These are phyloP conservation scores for Raddia guianensis DNA, from an alignment of 176 grass and related monocot species.

Conservation along the genomic window DNA sequence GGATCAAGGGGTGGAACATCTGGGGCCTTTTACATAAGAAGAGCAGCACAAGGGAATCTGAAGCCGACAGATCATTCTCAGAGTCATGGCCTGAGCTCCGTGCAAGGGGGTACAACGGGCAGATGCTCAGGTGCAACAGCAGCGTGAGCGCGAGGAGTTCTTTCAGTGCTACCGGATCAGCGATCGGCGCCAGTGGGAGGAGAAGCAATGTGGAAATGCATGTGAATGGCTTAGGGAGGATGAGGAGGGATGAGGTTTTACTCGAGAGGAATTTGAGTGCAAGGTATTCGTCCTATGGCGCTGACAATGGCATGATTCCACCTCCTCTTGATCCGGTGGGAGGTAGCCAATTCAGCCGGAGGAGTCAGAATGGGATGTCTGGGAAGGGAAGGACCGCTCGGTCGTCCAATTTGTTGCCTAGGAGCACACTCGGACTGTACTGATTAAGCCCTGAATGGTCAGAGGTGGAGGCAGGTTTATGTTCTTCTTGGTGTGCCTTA, in stretches of 20 bases:
- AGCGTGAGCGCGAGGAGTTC: slow-evolving; percentile 70
- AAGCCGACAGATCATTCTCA: slow-evolving; percentile 40
- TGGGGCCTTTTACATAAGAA: slow-evolving; percentile 79
- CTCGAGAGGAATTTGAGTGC: slow-evolving; percentile 71
- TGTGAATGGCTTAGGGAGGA: slow-evolving; percentile 48
- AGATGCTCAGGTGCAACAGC: slow-evolving; percentile 77
- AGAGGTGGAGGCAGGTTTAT: slow-evolving; percentile 5
- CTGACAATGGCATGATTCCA: slow-evolving; percentile 44
- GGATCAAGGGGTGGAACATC: slow-evolving; percentile 82
- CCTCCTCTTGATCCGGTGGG: slow-evolving; percentile 49
- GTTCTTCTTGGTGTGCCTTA: slow-evolving; percentile 4
- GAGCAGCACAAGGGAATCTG: slow-evolving; percentile 41
- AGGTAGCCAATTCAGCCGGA: slow-evolving; percentile 39
- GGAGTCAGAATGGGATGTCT: slow-evolving; percentile 44
- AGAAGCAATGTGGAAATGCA: slow-evolving; percentile 59
- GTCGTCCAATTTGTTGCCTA: slow-evolving; percentile 48
- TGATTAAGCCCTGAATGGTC: slow-evolving; percentile 26
- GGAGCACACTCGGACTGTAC: slow-evolving; percentile 52
- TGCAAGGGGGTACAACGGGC: slow-evolving; percentile 48
- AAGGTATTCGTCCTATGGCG: slow-evolving; percentile 47
- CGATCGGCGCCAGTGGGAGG: slow-evolving; percentile 46
- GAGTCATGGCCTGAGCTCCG: slow-evolving; percentile 61
- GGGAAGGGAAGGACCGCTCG: slow-evolving; percentile 46
- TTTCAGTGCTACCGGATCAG: slow-evolving; percentile 33
- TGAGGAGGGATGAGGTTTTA: slow-evolving; percentile 65